A percentile compares a stretch with the other conserved stretches of the same genome.
These are phyloP conservation scores for Glycine tomentella DNA, from an alignment of 306 rosid genomes.

Conservation along the genomic window DNA sequence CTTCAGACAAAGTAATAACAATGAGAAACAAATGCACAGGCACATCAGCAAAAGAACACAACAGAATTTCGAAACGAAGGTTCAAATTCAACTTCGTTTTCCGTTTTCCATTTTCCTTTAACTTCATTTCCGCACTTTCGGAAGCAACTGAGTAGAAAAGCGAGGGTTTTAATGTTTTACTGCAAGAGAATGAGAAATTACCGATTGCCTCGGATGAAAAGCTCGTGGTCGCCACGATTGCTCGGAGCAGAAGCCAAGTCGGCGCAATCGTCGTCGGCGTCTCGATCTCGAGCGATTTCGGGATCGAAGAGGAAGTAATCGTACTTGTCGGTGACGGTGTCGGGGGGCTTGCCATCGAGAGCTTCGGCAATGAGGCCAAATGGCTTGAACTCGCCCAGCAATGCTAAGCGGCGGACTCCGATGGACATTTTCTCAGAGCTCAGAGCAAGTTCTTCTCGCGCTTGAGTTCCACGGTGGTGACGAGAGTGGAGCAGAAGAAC, in stretches of 20 bases:
- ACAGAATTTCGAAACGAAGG: not conserved
- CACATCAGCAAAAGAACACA: constrained; percentile 17
- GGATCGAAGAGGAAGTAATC: constrained; percentile 88
- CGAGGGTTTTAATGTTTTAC: constrained; percentile 1
- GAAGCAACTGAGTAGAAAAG: constrained; percentile 36
- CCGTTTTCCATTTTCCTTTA: constrained; percentile 42
- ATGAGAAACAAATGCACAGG: not conserved
- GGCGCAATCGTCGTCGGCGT: constrained; percentile 60
- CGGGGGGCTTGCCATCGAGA: constrained; percentile 79
- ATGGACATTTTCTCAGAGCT: constrained; percentile 55
- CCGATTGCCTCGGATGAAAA: constrained; percentile 83
- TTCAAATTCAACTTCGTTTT: not conserved
- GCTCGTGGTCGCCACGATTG: constrained; percentile 83
- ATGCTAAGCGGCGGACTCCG: constrained; percentile 71
- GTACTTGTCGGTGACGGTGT: constrained; percentile 66
- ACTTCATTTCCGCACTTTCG: not conserved
- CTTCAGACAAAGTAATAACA: not conserved
- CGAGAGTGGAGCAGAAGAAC: too few relatives aligned
- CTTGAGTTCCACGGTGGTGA: too few relatives aligned
- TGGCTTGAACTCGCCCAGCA: constrained; percentile 96
- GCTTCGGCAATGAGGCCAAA: constrained; percentile 95
- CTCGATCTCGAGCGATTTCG: constrained; percentile 66
- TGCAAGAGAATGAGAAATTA: constrained; percentile 39
- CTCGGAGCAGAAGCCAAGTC: constrained; percentile 62
- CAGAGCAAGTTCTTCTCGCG: too few relatives aligned